Evolutionary conservation across 495 filamentous ascomycete genomes (phyloP).

Genomic region (Penicillium psychrofluorescens): DNA sequence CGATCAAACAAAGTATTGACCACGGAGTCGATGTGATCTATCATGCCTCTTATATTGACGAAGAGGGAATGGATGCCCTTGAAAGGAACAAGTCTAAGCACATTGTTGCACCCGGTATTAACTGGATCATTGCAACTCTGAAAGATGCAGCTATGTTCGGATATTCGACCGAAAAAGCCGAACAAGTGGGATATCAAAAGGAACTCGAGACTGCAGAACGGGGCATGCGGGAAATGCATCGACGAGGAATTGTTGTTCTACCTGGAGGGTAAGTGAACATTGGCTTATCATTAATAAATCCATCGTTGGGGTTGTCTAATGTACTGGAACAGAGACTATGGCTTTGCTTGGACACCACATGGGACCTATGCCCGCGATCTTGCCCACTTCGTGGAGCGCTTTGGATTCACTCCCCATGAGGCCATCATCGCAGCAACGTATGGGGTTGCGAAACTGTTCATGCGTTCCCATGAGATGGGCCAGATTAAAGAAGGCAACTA

Average conservation of each 20-base stretch:
- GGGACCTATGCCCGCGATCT: slow-evolving; percentile 45
- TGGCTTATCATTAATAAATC: background rate
- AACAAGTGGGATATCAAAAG: slow-evolving; percentile 37
- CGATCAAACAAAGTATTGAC: slow-evolving; percentile 37
- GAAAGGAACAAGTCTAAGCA: slow-evolving; percentile 37
- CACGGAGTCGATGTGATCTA: slow-evolving; percentile 48
- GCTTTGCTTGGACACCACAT: slow-evolving; percentile 46
- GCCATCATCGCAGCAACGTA: slow-evolving; percentile 41
- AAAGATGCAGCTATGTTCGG: slow-evolving; percentile 39
- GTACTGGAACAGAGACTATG: slow-evolving; percentile 33
- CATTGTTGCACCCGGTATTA: slow-evolving; percentile 41
- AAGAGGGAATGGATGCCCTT: slow-evolving; percentile 39
- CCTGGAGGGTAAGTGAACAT: slow-evolving; percentile 26
- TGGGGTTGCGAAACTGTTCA: slow-evolving; percentile 40
- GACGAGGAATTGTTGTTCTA: slow-evolving; percentile 37
- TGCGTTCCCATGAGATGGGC: slow-evolving; percentile 41
- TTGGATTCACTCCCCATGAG: slow-evolving; percentile 46
- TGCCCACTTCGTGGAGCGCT: slow-evolving; percentile 41
- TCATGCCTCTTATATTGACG: slow-evolving; percentile 43
- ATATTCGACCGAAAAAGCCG: slow-evolving; percentile 34
- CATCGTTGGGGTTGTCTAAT: background rate
- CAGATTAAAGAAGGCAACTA: slow-evolving; percentile 41
- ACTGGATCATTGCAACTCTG: slow-evolving; percentile 36
- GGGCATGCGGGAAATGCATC: slow-evolving; percentile 40
- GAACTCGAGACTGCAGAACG: slow-evolving; percentile 35